Conservation (phyloP, 1,139 yeast genomes). For the Hyphopichia wangnamkhiaoensis region DNA sequence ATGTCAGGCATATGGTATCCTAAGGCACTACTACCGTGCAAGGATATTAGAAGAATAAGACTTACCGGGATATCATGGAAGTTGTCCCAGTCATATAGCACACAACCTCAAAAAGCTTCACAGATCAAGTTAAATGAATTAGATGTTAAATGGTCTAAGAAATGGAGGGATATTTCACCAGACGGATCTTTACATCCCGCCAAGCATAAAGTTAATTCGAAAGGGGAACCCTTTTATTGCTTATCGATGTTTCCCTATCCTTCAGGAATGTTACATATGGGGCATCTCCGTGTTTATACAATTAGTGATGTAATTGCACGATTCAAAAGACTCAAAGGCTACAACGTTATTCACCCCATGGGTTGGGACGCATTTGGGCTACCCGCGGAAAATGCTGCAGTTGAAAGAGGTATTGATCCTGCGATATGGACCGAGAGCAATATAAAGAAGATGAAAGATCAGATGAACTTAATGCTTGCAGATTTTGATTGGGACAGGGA, state of each 20-base stretch:
- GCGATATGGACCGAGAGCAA: constrained; percentile 78
- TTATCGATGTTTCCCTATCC: constrained; percentile 96
- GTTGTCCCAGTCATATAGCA: too few species aligned
- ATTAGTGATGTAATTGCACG: constrained; percentile 84
- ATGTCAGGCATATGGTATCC: background rate
- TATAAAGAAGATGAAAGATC: constrained; percentile 79
- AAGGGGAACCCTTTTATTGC: constrained; percentile 56
- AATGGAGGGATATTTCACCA: constrained; percentile 49
- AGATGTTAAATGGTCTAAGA: constrained; percentile 53
- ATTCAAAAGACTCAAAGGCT: constrained; percentile 74
- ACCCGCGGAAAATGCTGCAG: constrained; percentile 98
- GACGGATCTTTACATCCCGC: constrained; percentile 46
- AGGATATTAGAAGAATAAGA: too few species aligned
- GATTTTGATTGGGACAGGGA: constrained; percentile 96
- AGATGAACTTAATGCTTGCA: constrained; percentile 74
- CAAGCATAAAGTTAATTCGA: constrained; percentile 24
- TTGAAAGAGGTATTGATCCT: constrained; percentile 79
- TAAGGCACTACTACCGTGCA: too few species aligned
- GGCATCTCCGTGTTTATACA: constrained; percentile 89
- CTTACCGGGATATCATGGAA: too few species aligned
- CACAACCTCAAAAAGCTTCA: background rate
- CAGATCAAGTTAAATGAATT: constrained; percentile 18
- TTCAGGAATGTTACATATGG: constrained; percentile 88
- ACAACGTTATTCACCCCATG: constrained; percentile 88
- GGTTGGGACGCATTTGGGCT: constrained; percentile 99